phyloP scores from a whole-genome alignment of 2,329 filamentous ascomycete species.

The Hirsutella thompsonii region DNA sequence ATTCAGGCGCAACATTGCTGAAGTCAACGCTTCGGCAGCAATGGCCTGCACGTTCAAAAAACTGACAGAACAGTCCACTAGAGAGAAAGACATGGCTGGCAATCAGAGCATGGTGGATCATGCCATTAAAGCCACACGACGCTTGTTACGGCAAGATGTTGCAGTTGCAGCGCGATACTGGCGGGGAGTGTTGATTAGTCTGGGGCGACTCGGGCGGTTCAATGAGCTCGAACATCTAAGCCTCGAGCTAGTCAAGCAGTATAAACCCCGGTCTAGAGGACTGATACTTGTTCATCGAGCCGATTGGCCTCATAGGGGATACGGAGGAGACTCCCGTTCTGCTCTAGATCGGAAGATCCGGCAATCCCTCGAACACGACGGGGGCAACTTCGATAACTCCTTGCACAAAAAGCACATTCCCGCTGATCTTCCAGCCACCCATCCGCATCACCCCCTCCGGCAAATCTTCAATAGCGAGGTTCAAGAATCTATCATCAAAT shows the following conservation, averaged over 20 bases:
- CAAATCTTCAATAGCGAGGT: slow-evolving; percentile 29
- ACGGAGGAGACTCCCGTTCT: too few relatives aligned
- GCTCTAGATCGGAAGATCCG: too few relatives aligned
- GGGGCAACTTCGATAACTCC: too few relatives aligned
- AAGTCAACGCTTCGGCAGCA: slow-evolving; percentile 13
- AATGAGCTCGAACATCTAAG: slow-evolving; percentile 31
- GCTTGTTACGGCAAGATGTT: slow-evolving; percentile 16
- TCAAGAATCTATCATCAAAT: slow-evolving; percentile 27
- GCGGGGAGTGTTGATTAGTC: slow-evolving; percentile 28
- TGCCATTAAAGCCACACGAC: slow-evolving; percentile 16
- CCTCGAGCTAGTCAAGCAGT: slow-evolving; percentile 27
- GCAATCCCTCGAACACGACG: too few relatives aligned
- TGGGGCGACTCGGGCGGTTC: slow-evolving; percentile 29
- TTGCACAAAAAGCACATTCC: slow-evolving; percentile 15
- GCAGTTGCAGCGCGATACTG: slow-evolving; percentile 25
- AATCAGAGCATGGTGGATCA: slow-evolving; percentile 12
- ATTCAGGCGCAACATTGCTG: slow-evolving; percentile 13
- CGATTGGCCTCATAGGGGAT: slow-evolving; percentile 30
- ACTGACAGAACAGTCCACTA: slow-evolving; percentile 5
- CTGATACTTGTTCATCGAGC: slow-evolving; percentile 29
- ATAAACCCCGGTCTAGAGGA: slow-evolving; percentile 15
- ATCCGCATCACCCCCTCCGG: slow-evolving; percentile 32
- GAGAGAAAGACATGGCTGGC: background rate
- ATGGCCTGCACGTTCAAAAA: slow-evolving; percentile 13
- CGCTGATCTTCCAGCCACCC: slow-evolving; percentile 26